Evolutionary conservation across 192 early-diverging fungal genomes (phyloP), one percentile per base, ranked within the genome.

Genomic region (Rhizophlyctis rosea): DNA sequence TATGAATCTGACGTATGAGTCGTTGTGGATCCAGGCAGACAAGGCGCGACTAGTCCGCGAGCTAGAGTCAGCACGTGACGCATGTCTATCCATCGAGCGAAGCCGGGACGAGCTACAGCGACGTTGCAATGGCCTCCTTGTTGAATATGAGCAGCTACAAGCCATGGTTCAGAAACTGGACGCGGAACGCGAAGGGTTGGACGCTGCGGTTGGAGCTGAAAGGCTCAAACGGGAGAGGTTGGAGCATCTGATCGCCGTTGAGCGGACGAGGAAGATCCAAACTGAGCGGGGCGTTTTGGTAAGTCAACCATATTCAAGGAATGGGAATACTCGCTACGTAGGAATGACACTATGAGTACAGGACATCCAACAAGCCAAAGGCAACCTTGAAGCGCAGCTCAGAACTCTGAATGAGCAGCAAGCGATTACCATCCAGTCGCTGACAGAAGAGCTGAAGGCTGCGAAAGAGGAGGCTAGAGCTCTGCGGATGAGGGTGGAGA

Each of bases 181-280:
- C 28, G 36, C 67, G 3, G 70, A 70, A 49, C 32, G 58, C n/a
- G 56, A 70, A 28, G 44, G 54, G 21, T 24, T 54, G 4, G 35
- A 13, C 29, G 52, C 62, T 2, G 21, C 50, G 50, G 29, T 16
- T 0, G 24, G 18, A 23, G 54, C 63, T 14, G 64, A 67, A 34
- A 70, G 67, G 47, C 3, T 72, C 14, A 79, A 77, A 49, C 47
- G 44, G 34, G 79, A 83, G 29, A 34, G 75, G 23, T 47, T 83
- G 3, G 81, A 83, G 59, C 62, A 70, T 9, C 56, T 82, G 14
- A 47, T 83, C 30, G 61, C 58, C 0, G n/a, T 57, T 4, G 81
- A 83, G 53, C 34, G 81, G 4, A 77, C 78, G 16, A 63, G 67
- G 16, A 69, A 76, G 61, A 72, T 83, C 21, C 64, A 80, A 14